Conservation (phyloP, 2,329 filamentous ascomycete species). For the Neopestalotiopsis rosae region DNA sequence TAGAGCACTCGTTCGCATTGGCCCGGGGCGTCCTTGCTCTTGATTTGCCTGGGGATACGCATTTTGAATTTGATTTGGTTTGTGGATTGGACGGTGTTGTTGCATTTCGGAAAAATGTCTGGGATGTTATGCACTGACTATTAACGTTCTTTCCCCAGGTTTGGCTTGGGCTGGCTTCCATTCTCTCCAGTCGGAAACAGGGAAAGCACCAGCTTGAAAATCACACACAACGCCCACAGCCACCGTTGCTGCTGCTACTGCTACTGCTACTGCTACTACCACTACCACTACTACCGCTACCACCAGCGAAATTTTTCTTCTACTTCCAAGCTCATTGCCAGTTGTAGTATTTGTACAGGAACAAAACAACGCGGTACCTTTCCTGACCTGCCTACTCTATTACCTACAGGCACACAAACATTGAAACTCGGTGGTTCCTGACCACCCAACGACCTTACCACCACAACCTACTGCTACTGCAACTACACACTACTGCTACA, state of each 20-base stretch:
- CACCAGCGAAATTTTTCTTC: neutral
- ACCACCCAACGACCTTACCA: too few species aligned
- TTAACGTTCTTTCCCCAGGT: slow-evolving; percentile 14
- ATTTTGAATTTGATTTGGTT: slow-evolving; percentile 3
- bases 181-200: neutral
- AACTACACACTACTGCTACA: too few species aligned
- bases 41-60: neutral
- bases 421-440: too few species aligned
- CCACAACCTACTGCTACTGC: too few species aligned
- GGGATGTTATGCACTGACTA: slow-evolving; percentile 11
- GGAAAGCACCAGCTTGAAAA: neutral
- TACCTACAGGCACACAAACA: too few species aligned
- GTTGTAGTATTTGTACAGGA: too few species aligned
- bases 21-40: neutral
- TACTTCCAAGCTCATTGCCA: neutral
- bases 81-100: neutral
- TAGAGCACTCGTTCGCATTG: too few species aligned
- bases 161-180: neutral
- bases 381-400: too few species aligned
- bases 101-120: neutral
- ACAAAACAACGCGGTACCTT: too few species aligned
- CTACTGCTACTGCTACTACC: neutral
- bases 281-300: neutral
- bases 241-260: neutral
- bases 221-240: neutral